Conservation (phyloP, 176 grass and related monocot species). For the Poa pratensis region DNA sequence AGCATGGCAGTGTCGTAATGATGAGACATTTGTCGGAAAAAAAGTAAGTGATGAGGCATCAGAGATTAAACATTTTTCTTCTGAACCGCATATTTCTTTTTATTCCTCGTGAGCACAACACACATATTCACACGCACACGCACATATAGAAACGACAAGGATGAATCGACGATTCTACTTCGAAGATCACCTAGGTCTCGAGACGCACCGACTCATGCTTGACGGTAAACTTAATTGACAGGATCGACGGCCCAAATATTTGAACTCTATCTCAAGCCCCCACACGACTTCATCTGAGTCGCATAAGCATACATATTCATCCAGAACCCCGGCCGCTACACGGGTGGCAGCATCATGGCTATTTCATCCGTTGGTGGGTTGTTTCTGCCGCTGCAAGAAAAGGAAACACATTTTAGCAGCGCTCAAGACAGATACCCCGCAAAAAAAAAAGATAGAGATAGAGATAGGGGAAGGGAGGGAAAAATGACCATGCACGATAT, state of each 20-base stretch:
- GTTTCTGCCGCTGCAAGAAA: background rate
- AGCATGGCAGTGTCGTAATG: no score
- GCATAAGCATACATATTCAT: background rate
- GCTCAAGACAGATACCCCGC: no score
- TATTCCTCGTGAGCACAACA: no score
- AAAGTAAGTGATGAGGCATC: no score
- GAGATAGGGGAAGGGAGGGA: no score
- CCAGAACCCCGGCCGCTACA: background rate
- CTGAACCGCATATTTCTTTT: no score
- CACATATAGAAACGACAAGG: background rate
- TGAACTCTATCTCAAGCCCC: background rate
- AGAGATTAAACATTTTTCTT: no score
- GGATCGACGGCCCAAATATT: background rate
- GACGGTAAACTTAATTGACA: background rate
- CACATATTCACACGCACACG: no score
- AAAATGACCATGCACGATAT: no score
- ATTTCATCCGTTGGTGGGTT: background rate
- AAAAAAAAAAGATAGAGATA: no score
- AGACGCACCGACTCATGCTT: background rate
- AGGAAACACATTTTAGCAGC: background rate
- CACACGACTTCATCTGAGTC: background rate
- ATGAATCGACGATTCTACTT: background rate
- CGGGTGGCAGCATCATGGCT: background rate
- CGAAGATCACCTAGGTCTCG: background rate
- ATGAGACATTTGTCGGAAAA: no score